Evolutionary conservation across 2,329 filamentous ascomycete genomes (phyloP), one percentile per base, ranked within the genome.

Genomic region (Fusarium euwallaceae): DNA sequence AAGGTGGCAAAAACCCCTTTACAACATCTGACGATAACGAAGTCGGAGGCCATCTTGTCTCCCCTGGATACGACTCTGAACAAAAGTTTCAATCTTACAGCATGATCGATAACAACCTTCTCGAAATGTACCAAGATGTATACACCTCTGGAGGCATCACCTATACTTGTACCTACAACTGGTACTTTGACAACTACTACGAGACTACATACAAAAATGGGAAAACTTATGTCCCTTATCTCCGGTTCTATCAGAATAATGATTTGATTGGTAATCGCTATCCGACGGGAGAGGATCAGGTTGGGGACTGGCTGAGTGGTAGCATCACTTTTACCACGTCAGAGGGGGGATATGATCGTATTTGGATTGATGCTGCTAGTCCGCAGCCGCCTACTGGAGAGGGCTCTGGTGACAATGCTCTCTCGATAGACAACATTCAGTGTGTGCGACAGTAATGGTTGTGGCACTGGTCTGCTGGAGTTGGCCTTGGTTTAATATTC

Each of bases 71-170:
- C 56, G 14, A 56, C 32, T 68, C 66, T 9, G 36, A 61, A 4
- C n/a, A 61, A 10, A 43, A 43, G 43, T 66, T 69, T 32, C 61
- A 56, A 8, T 61, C 67, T 14, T 32, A 58, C 45, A 61, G 58
- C 29, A 17, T 69, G 56, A 29, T 60, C 36, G 22, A 69, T 39
- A 61, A 66, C 62, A 45, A 66, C 37, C 56, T 69, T 1, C 39
- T 69, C 9, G 67, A 69, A 22, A 45, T 69, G 43, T 69, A 69
- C 56, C 67, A 69, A 58, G 67, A 69, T 17, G 34, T 69, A 7
- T 22, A 36, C 22, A 66, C 62, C 8, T 56, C 24, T 1, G 60
- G 48, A 4, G 39, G 32, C 34, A 36, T 66, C 20, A 36, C 17
- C 9, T 66, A 48, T n/a, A 17, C 14, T 1, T 66, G 63, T 34